These are phyloP conservation scores for Lepidium aucheri DNA, from an alignment of 345 rosid genomes.

Conservation along the genomic window DNA sequence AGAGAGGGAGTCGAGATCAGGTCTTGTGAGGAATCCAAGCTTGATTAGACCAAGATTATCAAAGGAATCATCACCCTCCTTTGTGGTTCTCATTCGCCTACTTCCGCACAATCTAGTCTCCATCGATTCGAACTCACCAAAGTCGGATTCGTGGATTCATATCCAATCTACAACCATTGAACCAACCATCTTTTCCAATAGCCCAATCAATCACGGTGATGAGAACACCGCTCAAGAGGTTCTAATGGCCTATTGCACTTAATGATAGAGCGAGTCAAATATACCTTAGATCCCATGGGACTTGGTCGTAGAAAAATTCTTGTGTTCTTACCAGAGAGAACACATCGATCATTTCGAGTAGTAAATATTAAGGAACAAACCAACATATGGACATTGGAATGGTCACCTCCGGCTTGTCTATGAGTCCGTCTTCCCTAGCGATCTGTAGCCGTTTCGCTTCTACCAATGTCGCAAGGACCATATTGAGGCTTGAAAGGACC, in stretches of 20 bases:
- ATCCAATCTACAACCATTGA: too few relatives aligned
- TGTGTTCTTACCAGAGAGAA: slow-evolving; percentile 20
- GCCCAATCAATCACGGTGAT: slow-evolving; percentile 8
- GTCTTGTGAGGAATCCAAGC: too few relatives aligned
- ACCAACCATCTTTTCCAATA: slow-evolving; percentile 18
- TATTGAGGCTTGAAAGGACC: slow-evolving; percentile 12
- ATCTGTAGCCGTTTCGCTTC: slow-evolving; percentile 15
- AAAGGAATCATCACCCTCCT: too few relatives aligned
- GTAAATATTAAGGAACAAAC: slow-evolving; percentile 32
- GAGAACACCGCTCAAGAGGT: slow-evolving; percentile 20
- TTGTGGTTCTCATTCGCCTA: too few relatives aligned
- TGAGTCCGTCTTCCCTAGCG: not conserved
- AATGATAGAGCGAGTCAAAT: slow-evolving; percentile 21
- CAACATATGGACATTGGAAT: slow-evolving; percentile 29
- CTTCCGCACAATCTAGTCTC: too few relatives aligned
- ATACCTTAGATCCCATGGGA: slow-evolving; percentile 18
- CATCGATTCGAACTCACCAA: too few relatives aligned
- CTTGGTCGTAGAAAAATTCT: slow-evolving; percentile 28
- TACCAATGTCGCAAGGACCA: slow-evolving; percentile 19
- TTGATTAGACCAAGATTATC: too few relatives aligned
- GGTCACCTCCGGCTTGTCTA: slow-evolving; percentile 1
- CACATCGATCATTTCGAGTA: slow-evolving; percentile 20
- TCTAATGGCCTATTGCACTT: slow-evolving; percentile 19
- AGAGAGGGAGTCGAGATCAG: too few relatives aligned
- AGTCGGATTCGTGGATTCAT: too few relatives aligned